Conservation (phyloP, 371 early-diverging fungal species). For the Batkoa obscura region DNA sequence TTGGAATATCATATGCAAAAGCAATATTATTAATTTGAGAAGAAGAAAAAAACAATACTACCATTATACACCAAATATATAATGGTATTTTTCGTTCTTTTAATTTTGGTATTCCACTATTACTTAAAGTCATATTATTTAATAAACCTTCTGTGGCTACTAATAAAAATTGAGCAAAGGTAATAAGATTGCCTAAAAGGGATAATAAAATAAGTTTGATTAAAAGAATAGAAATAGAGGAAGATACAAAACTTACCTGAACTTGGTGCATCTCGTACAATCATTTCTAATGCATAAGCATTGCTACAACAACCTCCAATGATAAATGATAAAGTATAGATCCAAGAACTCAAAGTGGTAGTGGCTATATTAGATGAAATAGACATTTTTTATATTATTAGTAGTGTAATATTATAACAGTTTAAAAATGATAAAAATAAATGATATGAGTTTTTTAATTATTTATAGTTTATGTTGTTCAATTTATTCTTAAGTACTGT, state of each 20-base stretch:
- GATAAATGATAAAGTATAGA: constrained; percentile 37
- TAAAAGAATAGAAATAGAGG: constrained; percentile 3
- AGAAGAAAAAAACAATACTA: constrained; percentile 50
- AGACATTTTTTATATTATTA: no score
- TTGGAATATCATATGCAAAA: constrained; percentile 54
- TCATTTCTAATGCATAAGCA: constrained; percentile 61
- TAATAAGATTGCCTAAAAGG: constrained; percentile 44
- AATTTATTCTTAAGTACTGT: no score
- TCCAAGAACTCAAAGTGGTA: constrained; percentile 14
- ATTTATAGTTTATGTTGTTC: no score
- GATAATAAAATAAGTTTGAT: constrained; percentile 1
- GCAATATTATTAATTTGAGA: constrained; percentile 70
- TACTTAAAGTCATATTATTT: constrained; percentile 30
- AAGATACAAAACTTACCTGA: neutral
- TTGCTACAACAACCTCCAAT: constrained; percentile 86
- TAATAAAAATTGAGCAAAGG: constrained; percentile 64
- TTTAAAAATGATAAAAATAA: no score
- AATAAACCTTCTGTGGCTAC: constrained; percentile 52
- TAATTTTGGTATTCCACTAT: constrained; percentile 20
- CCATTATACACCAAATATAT: constrained; percentile 48
- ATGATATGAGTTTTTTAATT: no score
- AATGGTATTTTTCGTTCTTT: constrained; percentile 47
- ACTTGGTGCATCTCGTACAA: constrained; percentile 29
- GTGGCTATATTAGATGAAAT: no score
- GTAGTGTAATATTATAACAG: no score